Conservation (phyloP, 768 basidiomycete species). For the Phlegmacium glaucopus region DNA sequence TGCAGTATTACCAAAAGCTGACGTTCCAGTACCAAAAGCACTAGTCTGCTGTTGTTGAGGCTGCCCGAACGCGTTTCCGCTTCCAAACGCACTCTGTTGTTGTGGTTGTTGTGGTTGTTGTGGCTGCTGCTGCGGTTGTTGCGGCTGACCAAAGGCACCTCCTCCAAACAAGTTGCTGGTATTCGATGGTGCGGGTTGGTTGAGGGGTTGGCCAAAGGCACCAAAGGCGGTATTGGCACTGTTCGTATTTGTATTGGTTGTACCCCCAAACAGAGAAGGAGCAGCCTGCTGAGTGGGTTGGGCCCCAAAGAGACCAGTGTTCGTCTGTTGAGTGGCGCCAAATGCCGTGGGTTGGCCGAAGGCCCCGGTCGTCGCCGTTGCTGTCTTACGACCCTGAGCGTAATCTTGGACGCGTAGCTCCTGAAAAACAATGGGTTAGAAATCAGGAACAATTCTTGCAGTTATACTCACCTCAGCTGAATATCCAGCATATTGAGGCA, state of each 20-base stretch:
- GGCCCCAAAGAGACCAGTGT: conserved; percentile 44
- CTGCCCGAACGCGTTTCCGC: conserved; percentile 39
- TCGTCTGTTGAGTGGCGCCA: conserved; percentile 40
- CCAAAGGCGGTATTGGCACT: conserved; percentile 37
- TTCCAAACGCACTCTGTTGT: conserved; percentile 18
- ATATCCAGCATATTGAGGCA: conserved; percentile 72
- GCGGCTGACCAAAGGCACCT: conserved; percentile 27
- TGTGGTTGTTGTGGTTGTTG: conserved; percentile 21
- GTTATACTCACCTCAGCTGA: conserved; percentile 64
- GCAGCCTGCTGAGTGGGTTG: conserved; percentile 39
- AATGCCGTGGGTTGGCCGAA: conserved; percentile 56
- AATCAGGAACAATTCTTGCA: conserved; percentile 5
- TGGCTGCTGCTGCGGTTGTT: conserved; percentile 24
- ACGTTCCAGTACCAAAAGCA: conserved; percentile 14
- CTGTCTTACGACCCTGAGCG: conserved; percentile 68
- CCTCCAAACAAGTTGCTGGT: conserved; percentile 36
- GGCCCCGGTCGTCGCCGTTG: conserved; percentile 32
- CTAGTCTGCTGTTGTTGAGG: conserved; percentile 30
- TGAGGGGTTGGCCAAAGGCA: conserved; percentile 35
- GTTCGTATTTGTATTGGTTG: conserved; percentile 22
- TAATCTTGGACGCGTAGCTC: conserved; percentile 80
- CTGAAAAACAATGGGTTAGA: conserved; percentile 29
- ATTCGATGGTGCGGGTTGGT: conserved; percentile 22
- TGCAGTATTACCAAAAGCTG: conserved; percentile 31
- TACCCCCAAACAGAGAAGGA: conserved; percentile 34